Base-by-base conservation (phyloP, 441 rosid species). In the Aquilaria agallochum region DNA sequence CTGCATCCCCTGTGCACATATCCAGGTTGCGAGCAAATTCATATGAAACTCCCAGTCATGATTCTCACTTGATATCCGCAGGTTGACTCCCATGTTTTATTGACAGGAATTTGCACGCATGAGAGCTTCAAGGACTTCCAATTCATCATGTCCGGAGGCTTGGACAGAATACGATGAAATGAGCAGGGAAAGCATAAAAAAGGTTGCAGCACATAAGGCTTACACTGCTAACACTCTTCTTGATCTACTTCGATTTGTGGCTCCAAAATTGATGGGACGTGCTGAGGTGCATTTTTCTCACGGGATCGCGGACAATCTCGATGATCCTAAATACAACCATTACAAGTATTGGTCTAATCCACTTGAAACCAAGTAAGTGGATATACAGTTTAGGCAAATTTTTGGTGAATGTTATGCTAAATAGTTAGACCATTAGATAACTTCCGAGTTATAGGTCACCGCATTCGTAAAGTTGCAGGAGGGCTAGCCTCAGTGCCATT, bases 291-390 rank as follows among this genome's bases (percentile, higher is more conserved):
- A 86, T 69, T 84, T 84, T 73, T 86, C 96, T 46, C 85, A 80
- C 53, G 93, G 88, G 52, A 70, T 86, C 62, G 89, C 93, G 1
- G 86, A 83, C 52, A 54, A 86, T 79, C 82, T 86, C 0, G 78
- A 75, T 2, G 87, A 86, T 56, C 89, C 89, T 42, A 81, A 80
- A 63, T 81, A 82, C 65, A 55, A 20, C 50, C 83, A 86, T 59
- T 80, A 74, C 73, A 84, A 79, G 52, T 84, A 89, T 60, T 89
- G 92, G 90, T 86, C 89, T 5, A 89, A 84, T 70, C 90, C 96
- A 5, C 77, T 89, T 0, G 90, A 89, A 57, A 84, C 76, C 32
- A 83, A 58, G 96, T 86, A 67, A 68, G 79, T 44, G 5, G 33
- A 7, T n/a, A 44, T 20, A 36, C 42, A 36, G 5, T 36, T 7